Conservation (phyloP, 2,329 filamentous ascomycete species). For the Mollisiaceae sp. region DNA sequence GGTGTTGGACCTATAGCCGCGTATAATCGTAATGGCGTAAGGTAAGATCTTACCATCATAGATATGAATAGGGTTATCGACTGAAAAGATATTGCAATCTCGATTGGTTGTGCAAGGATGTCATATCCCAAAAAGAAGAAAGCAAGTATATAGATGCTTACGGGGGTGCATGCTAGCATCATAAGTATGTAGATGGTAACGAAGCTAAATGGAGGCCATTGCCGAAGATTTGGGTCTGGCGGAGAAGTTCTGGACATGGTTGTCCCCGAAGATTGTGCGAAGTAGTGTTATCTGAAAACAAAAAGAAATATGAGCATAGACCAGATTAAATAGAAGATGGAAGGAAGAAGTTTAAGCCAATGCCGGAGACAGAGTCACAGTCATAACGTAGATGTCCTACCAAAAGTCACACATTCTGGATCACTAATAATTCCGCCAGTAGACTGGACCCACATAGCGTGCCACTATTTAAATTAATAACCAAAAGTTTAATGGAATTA, state of each 20-base stretch:
- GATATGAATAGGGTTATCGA: slow-evolving; percentile 19
- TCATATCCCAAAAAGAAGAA: slow-evolving; percentile 11
- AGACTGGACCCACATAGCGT: slow-evolving; percentile 16
- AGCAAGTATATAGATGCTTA: not conserved
- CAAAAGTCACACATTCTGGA: slow-evolving; percentile 20
- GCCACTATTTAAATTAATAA: slow-evolving; percentile 14
- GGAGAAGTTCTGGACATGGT: slow-evolving; percentile 20
- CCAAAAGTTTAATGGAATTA: slow-evolving; percentile 16
- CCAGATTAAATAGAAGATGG: slow-evolving; percentile 18
- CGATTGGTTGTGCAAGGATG: slow-evolving; percentile 8
- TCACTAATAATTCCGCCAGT: slow-evolving; percentile 18
- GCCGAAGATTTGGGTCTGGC: slow-evolving; percentile 17
- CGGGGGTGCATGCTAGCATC: too few species aligned
- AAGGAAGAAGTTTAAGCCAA: slow-evolving; percentile 15
- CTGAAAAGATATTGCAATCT: slow-evolving; percentile 1
- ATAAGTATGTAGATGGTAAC: not conserved
- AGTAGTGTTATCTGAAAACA: slow-evolving; percentile 15
- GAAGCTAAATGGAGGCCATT: slow-evolving; percentile 8
- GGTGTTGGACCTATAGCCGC: slow-evolving; percentile 18
- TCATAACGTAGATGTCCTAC: slow-evolving; percentile 18
- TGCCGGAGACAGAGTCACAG: slow-evolving; percentile 13
- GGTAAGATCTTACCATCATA: slow-evolving; percentile 21
- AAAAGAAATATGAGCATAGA: slow-evolving; percentile 14
- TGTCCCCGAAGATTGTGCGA: slow-evolving; percentile 11
- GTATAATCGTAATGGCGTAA: slow-evolving; percentile 10